Evolutionary conservation across 2,329 filamentous ascomycete species (phyloP), one percentile per base, ranked within the genome.

Genomic region (Fonsecaea multimorphosa): DNA sequence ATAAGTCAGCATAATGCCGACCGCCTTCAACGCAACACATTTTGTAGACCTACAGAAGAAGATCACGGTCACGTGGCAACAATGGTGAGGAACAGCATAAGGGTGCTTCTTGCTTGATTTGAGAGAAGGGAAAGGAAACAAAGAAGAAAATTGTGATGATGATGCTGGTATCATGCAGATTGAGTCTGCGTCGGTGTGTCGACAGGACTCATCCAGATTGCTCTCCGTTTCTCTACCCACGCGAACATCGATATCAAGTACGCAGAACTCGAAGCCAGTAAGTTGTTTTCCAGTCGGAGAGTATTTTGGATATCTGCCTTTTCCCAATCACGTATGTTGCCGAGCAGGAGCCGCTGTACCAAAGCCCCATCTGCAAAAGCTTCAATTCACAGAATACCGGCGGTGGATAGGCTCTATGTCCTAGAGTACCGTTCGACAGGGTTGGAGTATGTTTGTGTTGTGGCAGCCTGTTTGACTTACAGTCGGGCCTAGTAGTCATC

Each of bases 1-100:
- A 58, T 44, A 58, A 58, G 55, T 58, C 55, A 58, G 32, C 55
- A 58, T 2, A 44, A 3, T 24, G 14, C 29, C 31, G 31, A 56
- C 19, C 22, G 44, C 19, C 44, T 49, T 24, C 12, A 24, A 24
- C 11, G 5, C 19, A 12, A 22, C 44, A 12, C 44, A 19, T 19
- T 49, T 49, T 49, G 1, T 49, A 24, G 24, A 31, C 29, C n/a
- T n/a, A 49, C 19, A 49, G 44, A 24, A 49, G 4, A 24, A 22
- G 24, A 46, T 9, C 19, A 49, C 2, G 2, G 44, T 49, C 44
- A 49, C 44, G 44, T 49, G 44, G 44, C 2, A 2, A 12, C 38
- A 11, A 24, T 49, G 19, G 44, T 49, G n/a, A 49, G 22, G n/a
- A 8, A 49, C 2, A 24, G 2, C 14, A 24, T 24, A 24, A 12